phyloP scores from a whole-genome alignment of 352 stramenopile species.

The Stramenopiles sp. region DNA sequence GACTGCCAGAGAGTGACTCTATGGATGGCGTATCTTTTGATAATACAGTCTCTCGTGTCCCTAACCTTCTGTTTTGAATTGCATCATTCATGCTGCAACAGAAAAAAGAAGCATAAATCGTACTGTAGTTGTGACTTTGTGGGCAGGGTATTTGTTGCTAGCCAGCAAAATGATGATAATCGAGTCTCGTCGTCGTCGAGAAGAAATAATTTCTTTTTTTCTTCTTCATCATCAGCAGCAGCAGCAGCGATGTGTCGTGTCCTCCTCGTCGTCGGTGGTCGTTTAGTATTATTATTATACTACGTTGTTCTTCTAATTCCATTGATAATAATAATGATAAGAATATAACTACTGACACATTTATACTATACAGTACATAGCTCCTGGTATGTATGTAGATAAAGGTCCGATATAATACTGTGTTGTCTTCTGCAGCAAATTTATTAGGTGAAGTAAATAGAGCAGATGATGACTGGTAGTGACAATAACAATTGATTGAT shows the following conservation, averaged over 20 bases:
- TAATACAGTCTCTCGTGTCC: not conserved
- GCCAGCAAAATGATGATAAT: not conserved
- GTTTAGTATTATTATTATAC: not conserved
- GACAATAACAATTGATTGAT: too few relatives aligned
- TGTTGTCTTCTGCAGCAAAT: too few relatives aligned
- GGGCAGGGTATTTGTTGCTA: not conserved
- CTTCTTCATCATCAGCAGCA: too few relatives aligned
- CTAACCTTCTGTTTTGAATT: not conserved
- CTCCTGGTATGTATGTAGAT: too few relatives aligned
- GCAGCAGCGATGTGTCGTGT: not conserved
- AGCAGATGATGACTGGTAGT: too few relatives aligned
- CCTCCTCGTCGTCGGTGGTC: not conserved
- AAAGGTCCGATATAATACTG: too few relatives aligned
- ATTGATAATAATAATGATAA: not conserved
- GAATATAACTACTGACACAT: not conserved
- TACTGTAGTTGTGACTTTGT: not conserved
- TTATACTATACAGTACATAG: too few relatives aligned
- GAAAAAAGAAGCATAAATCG: not conserved
- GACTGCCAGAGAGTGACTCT: not conserved
- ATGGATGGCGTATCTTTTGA: not conserved
- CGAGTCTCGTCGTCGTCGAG: too few relatives aligned
- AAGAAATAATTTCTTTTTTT: too few relatives aligned
- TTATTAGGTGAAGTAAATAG: too few relatives aligned
- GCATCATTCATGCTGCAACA: constrained; percentile 4
- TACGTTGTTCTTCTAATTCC: too few relatives aligned